Evolutionary conservation across 805 yeast genomes (phyloP), one percentile per base, ranked within the genome.

Genomic region (Sugiyamaella smithiae): DNA sequence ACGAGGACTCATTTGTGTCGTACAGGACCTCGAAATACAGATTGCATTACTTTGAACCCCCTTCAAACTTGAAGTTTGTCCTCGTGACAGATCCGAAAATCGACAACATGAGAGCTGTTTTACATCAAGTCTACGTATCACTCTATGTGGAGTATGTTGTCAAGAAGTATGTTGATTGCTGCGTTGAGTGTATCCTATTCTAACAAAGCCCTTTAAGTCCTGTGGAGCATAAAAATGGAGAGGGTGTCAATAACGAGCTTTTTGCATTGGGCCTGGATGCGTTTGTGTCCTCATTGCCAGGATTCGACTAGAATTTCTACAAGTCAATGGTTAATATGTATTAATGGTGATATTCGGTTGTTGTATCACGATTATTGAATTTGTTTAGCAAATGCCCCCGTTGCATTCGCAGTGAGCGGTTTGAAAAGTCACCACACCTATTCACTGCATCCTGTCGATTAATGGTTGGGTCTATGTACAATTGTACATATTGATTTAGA

Each of bases 21-120:
- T 71, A 57, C 59, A 51, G 58, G 12, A 87, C 96, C 0, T 81
- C 87, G 1, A 77, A 78, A 53, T 90, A 84, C 65, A 75, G 90
- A 54, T 80, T 88, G 23, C 97, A 91, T 63, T 83, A 79, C 56
- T 77, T 74, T 58, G 96, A 88, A 64, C 81, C 95, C 0, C 79
- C 88, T 4, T 77, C 93, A 1, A 89, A 88, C 31, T 67, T 90
- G 50, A 81, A 87, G 65, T 81, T 91, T 58, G 82, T 86, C 28
- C 62, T 90, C 20, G 66, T 89, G 24, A 81, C 91, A 6, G 96
- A 88, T 64, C 75, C 78, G 26, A 59, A 58, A 1, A 72, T 78
- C 8, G 83, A 80, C 45, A 76, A 80, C 55, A 60, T 85, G 48
- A 82, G 79, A 57, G 63, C 64, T 8, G 78, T 74, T 6, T 67